Evolutionary conservation across 306 rosid species (phyloP), one percentile per base, ranked within the genome.

Genomic region (Cicer arietinum): DNA sequence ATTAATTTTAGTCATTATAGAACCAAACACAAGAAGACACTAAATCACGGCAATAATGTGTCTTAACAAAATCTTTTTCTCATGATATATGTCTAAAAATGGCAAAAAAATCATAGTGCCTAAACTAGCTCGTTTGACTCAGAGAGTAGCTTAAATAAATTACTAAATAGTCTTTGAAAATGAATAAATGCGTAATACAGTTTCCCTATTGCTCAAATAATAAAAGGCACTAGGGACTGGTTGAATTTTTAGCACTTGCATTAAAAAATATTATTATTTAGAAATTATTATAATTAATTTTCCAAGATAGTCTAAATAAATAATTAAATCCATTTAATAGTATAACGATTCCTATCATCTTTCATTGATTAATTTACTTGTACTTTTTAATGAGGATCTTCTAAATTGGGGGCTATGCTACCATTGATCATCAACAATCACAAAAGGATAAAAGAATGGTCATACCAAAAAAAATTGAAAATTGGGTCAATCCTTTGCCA

Each of bases 381-480:
- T 52, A 41, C 18, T 40, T 17, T 53, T 22, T 52, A 13, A 54
- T 44, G 10, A 35, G 6, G 44, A 46, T 69, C 52, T 69, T 77
- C 81, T 69, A 47, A 58, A 57, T 67, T 59, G 76, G 76, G 8
- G 63, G 81, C 70, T 69, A 18, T 17, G 18, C 70, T 46, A 11
- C 2, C n/a, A 39, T 46, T 3, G 37, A 69, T 59, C 35, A 25
- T 25, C 44, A 40, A 35, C 62, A 67, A 35, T 1, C 41, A 56
- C 8, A 77, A 67, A 45, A 56, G 42, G 75, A 37, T 45, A 61
- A 67, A 67, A 77, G 45, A 67, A 68, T 67, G 50, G 75, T 77
- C 81, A 47, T 67, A 37, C 57, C 42, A 2, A 22, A 66, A 2
- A 25, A 67, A 25, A 25, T 37, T 57, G 69, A 58, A 77, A 57